A percentile compares a stretch with the other conserved stretches of the same genome.
These are phyloP conservation scores for Trichocladium uniseriatum DNA, from an alignment of 495 filamentous ascomycete genomes.

Conservation along the genomic window DNA sequence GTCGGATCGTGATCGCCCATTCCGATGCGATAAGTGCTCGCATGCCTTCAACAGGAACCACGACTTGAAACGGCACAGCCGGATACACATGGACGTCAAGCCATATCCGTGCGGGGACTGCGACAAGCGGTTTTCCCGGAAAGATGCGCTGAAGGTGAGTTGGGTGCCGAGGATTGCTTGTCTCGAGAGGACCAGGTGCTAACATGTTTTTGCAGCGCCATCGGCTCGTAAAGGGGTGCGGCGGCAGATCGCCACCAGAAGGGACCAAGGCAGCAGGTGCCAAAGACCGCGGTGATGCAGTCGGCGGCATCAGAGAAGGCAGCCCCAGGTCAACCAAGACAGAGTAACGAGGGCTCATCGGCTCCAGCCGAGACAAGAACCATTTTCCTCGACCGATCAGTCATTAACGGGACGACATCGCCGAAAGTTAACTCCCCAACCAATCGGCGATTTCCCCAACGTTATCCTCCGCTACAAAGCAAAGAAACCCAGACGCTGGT, in stretches of 20 bases:
- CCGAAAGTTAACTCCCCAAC: too few relatives aligned
- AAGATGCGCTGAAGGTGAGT: conserved; percentile 90
- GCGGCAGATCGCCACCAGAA: conserved; percentile 32
- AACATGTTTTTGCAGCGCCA: conserved; percentile 67
- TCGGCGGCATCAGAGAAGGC: conserved; percentile 1
- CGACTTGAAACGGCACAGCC: conserved; percentile 89
- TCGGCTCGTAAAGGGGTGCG: conserved; percentile 89
- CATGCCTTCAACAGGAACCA: conserved; percentile 96
- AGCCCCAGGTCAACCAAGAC: conserved; percentile 6
- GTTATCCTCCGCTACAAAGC: too few relatives aligned
- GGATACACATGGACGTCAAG: conserved; percentile 92
- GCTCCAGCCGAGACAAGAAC: too few relatives aligned
- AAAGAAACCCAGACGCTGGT: too few relatives aligned
- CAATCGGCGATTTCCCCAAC: too few relatives aligned
- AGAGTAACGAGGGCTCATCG: too few relatives aligned
- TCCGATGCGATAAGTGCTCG: conserved; percentile 86
- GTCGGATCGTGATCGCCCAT: conserved; percentile 58
- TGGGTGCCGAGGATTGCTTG: background rate
- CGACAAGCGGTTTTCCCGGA: conserved; percentile 94
- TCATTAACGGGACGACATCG: too few relatives aligned
- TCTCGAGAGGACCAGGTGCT: background rate
- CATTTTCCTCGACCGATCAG: too few relatives aligned
- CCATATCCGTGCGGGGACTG: conserved; percentile 87
- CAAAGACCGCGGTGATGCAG: conserved; percentile 1
- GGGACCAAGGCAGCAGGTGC: background rate